A percentile compares a stretch with the other conserved stretches of the same genome.
Conservation (phyloP, 1,284 basidiomycete genomes). For the Testicularia cyperi region DNA sequence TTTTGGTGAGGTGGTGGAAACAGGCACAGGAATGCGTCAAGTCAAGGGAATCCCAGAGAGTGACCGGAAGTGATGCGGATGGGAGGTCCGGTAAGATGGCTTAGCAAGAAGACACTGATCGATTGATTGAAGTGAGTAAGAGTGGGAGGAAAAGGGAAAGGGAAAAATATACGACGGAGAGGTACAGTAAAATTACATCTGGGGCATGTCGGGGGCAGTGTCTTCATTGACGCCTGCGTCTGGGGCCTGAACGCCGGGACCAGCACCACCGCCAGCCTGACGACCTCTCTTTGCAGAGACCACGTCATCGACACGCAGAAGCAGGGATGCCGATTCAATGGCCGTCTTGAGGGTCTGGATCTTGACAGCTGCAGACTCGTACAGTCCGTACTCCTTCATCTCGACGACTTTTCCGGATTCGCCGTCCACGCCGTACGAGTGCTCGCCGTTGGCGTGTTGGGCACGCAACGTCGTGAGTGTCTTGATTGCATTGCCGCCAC, state of each 20-base stretch:
- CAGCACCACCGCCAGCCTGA: slow-evolving; percentile 31
- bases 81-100: too few relatives aligned
- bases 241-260: slow-evolving; percentile 27
- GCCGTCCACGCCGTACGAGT: slow-evolving; percentile 90
- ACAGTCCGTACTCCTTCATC: slow-evolving; percentile 90
- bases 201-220: slow-evolving; percentile 34
- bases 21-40: too few relatives aligned
- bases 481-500: slow-evolving; percentile 90
- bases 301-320: slow-evolving; percentile 91
- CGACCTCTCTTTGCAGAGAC: slow-evolving; percentile 69
- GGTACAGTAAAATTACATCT: slow-evolving; percentile 22
- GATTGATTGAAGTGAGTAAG: too few relatives aligned
- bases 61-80: too few relatives aligned
- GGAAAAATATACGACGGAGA: too few relatives aligned
- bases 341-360: slow-evolving; percentile 97
- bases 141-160: neutral
- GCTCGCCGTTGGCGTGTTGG: slow-evolving; percentile 87
- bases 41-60: too few relatives aligned
- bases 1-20: too few relatives aligned
- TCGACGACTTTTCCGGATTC: slow-evolving; percentile 92
- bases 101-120: too few relatives aligned
- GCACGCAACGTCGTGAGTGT: slow-evolving; percentile 84
- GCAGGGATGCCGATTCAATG: slow-evolving; percentile 87
- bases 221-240: slow-evolving; percentile 31
- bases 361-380: slow-evolving; percentile 95